A percentile compares a stretch with the other conserved stretches of the same genome.
These are phyloP conservation scores for Scedosporium apiospermum DNA, from an alignment of 2,329 filamentous ascomycete genomes.

Conservation along the genomic window DNA sequence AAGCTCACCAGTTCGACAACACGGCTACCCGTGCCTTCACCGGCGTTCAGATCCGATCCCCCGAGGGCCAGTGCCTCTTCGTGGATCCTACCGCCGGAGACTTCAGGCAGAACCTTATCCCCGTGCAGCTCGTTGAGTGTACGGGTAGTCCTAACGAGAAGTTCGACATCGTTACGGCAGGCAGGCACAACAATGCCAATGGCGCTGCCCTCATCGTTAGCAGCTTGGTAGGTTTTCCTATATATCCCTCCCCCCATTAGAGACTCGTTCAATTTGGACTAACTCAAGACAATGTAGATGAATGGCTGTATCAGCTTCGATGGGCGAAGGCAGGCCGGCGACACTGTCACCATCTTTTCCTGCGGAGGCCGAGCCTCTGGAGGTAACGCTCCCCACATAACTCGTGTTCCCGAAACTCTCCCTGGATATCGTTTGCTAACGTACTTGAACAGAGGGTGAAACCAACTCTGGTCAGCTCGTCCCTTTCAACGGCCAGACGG, in stretches of 20 bases:
- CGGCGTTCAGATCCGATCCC: constrained; percentile 33
- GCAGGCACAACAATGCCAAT: constrained; percentile 36
- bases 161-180: constrained; percentile 40
- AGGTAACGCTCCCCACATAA: constrained; percentile 12
- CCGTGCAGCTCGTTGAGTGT: constrained; percentile 35
- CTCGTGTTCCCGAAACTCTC: neutral
- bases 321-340: constrained; percentile 27
- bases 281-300: constrained; percentile 14
- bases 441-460: constrained; percentile 24
- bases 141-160: constrained; percentile 34
- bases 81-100: constrained; percentile 42
- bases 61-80: constrained; percentile 41
- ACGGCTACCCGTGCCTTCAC: constrained; percentile 36
- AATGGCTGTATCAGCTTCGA: constrained; percentile 45
- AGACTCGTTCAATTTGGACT: no score
- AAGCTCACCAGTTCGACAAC: constrained; percentile 35
- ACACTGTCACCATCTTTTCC: constrained; percentile 40
- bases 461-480: constrained; percentile 40
- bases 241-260: no score
- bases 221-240: constrained; percentile 20
- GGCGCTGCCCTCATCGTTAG: constrained; percentile 37
- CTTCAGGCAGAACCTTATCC: constrained; percentile 44
- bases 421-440: constrained; percentile 9
- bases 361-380: constrained; percentile 43
- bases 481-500: constrained; percentile 30